Conservation (phyloP, 2,329 filamentous ascomycete species). For the Mycosphaerella sp. region DNA sequence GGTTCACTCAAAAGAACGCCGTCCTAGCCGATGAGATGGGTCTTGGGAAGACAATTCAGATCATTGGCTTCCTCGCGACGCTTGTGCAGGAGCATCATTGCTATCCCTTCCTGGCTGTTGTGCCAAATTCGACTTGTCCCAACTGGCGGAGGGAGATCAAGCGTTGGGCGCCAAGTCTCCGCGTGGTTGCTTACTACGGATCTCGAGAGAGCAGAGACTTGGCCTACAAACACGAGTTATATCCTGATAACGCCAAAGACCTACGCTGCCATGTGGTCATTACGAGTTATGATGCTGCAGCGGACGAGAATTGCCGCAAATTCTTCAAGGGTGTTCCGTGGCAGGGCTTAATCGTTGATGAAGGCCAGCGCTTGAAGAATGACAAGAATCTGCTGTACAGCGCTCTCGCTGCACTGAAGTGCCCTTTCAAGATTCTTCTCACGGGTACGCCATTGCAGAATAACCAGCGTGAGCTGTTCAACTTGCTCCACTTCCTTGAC, state of each 20-base stretch:
- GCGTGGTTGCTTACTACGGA: conserved; percentile 91
- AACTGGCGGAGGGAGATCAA: conserved; percentile 98
- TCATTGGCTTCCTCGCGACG: conserved; percentile 73
- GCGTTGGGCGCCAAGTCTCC: conserved; percentile 77
- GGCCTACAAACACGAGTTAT: conserved; percentile 77
- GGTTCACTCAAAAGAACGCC: conserved; percentile 72
- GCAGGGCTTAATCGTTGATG: conserved; percentile 85
- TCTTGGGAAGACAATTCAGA: conserved; percentile 91
- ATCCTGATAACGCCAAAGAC: conserved; percentile 56
- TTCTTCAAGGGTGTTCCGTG: conserved; percentile 69
- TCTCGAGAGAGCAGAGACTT: conserved; percentile 66
- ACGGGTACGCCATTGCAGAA: conserved; percentile 92
- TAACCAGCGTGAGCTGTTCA: conserved; percentile 90
- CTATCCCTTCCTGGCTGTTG: conserved; percentile 88
- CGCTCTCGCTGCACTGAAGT: conserved; percentile 63
- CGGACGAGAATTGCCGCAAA: conserved; percentile 63
- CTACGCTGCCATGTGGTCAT: conserved; percentile 87
- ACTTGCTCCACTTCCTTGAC: conserved; percentile 91
- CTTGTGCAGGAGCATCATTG: conserved; percentile 58
- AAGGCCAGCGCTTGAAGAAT: conserved; percentile 92
- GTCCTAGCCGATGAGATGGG: conserved; percentile 98
- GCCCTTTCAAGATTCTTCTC: conserved; percentile 77
- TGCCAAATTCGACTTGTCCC: conserved; percentile 91
- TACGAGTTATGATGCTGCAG: conserved; percentile 86
- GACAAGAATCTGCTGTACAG: conserved; percentile 77